Percentiles rank a stretch among this genome's conserved stretches.
Conservation (phyloP, 371 early-diverging fungal genomes). For the Mucor piriformis region DNA sequence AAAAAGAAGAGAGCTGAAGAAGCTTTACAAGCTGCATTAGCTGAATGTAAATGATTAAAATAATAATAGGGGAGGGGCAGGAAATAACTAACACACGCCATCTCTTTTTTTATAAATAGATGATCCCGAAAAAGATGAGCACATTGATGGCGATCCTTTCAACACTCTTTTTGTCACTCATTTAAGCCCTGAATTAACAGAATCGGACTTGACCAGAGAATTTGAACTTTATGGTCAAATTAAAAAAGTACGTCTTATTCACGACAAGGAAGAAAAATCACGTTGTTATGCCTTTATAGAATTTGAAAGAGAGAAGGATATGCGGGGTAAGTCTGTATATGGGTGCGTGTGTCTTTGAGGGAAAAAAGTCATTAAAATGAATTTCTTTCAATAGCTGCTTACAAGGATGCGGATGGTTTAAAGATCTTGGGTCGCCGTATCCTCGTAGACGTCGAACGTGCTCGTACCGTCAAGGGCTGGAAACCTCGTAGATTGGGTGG, state of each 20-base stretch:
- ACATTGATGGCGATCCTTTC: slow-evolving; percentile 87
- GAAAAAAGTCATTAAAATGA: neutral
- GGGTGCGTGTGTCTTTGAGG: too few species aligned
- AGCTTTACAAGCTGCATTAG: slow-evolving; percentile 56
- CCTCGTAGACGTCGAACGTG: slow-evolving; percentile 95
- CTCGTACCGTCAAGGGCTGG: slow-evolving; percentile 96
- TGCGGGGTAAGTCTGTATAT: slow-evolving; percentile 73
- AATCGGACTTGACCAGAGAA: slow-evolving; percentile 76
- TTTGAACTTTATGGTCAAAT: slow-evolving; percentile 89
- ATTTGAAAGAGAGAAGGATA: slow-evolving; percentile 89
- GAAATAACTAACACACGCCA: slow-evolving; percentile 12
- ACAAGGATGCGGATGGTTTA: slow-evolving; percentile 88
- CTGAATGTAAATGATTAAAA: slow-evolving; percentile 48
- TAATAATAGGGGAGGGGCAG: too few species aligned
- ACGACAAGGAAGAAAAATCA: slow-evolving; percentile 66
- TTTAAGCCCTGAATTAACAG: slow-evolving; percentile 82
- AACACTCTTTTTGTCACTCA: slow-evolving; percentile 91
- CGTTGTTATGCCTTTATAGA: slow-evolving; percentile 97
- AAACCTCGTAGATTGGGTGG: slow-evolving; percentile 90
- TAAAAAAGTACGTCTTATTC: slow-evolving; percentile 78
- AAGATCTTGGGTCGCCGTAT: slow-evolving; percentile 86
- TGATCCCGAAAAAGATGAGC: slow-evolving; percentile 72
- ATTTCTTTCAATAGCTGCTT: too few species aligned
- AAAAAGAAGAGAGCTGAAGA: slow-evolving; percentile 63
- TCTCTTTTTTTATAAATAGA: slow-evolving; percentile 53